phyloP scores from a whole-genome alignment of 208 protist genomes.

The Acanthamoeba royreba region DNA sequence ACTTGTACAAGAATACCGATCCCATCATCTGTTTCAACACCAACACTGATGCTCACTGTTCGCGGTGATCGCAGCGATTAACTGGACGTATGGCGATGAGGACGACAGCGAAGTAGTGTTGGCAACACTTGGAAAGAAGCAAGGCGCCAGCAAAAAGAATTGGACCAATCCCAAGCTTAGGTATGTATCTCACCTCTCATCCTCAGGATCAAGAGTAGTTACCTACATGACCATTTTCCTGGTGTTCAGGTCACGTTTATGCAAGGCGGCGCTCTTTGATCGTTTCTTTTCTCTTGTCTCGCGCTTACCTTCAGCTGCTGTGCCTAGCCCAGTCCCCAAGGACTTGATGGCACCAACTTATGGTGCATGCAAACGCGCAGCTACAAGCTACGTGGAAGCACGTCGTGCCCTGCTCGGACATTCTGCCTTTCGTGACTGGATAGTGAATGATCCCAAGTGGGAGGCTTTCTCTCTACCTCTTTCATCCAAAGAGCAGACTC shows the following conservation, averaged over 20 bases:
- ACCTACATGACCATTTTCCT: too few relatives aligned
- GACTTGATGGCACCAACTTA: too few relatives aligned
- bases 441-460: background rate
- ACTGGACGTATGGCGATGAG: background rate
- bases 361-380: background rate
- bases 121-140: background rate
- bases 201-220: too few relatives aligned
- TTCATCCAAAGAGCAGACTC: too few relatives aligned
- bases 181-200: too few relatives aligned
- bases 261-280: background rate
- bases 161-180: slow-evolving; percentile 22
- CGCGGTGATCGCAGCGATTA: background rate
- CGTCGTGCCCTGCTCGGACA: background rate
- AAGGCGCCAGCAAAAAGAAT: background rate
- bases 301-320: background rate
- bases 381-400: background rate
- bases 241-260: background rate
- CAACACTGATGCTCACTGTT: too few relatives aligned
- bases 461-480: too few relatives aligned
- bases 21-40: too few relatives aligned
- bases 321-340: too few relatives aligned
- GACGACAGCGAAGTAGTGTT: slow-evolving; percentile 13
- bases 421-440: background rate
- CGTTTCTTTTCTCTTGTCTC: background rate
- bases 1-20: too few relatives aligned